Evolutionary conservation across 73 alveolate species (phyloP).

Genomic region (Tetrahymena thermophila): DNA sequence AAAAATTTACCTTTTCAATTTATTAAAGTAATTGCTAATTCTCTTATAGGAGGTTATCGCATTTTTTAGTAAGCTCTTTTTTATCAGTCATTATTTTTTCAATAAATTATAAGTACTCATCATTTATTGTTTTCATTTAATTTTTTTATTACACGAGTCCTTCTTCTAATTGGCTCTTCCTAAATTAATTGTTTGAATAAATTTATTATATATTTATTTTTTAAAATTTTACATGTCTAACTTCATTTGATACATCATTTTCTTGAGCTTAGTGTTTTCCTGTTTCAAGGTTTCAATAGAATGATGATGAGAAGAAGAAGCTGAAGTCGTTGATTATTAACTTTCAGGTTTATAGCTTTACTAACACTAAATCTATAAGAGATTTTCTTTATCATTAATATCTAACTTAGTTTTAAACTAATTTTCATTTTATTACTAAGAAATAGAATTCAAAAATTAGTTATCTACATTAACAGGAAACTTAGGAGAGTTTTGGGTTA

Average conservation of each 20-base stretch:
- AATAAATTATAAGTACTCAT: background rate
- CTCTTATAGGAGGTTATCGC: background rate
- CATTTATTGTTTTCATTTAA: background rate
- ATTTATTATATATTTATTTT: background rate
- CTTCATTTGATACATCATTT: background rate
- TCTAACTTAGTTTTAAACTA: background rate
- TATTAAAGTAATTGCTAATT: background rate
- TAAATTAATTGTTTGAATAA: background rate
- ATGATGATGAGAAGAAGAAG: background rate
- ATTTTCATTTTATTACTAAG: background rate
- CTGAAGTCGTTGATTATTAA: background rate
- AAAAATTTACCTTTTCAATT: background rate
- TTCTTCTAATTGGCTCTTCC: background rate
- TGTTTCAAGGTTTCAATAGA: background rate
- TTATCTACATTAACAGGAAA: background rate
- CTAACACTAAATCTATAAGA: background rate
- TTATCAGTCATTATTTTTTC: background rate
- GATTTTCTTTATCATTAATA: background rate
- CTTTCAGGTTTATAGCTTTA: background rate
- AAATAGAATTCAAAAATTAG: background rate
- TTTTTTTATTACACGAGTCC: background rate
- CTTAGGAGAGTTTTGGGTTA: background rate
- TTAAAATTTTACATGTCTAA: background rate
- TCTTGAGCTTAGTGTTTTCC: background rate
- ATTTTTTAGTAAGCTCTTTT: background rate